phyloP scores from a whole-genome alignment of 805 yeast genomes.

The Maudiozyma turicensis region DNA sequence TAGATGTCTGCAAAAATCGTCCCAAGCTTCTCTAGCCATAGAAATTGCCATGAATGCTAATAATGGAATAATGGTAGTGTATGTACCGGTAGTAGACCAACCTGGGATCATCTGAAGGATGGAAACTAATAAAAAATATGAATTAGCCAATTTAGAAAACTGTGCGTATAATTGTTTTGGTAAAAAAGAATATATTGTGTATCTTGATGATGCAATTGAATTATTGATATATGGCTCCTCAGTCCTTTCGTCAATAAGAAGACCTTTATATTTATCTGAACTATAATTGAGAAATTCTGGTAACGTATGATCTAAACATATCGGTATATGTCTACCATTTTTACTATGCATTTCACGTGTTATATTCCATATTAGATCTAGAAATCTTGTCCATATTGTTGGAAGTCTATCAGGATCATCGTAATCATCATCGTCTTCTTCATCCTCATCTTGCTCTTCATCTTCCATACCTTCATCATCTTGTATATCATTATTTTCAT shows the following conservation, averaged over 20 bases:
- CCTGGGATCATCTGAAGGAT: conserved; percentile 92
- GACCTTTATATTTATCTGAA: conserved; percentile 10
- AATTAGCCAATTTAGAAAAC: conserved; percentile 85
- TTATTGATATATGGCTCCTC: conserved; percentile 54
- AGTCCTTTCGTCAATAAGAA: conserved; percentile 58
- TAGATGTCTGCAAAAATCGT: conserved; percentile 79
- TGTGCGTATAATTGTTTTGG: conserved; percentile 88
- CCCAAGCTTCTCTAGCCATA: conserved; percentile 86
- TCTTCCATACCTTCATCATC: conserved; percentile 2
- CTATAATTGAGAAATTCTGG: conserved; percentile 13
- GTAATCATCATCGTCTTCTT: conserved; percentile 4
- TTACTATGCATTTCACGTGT: conserved; percentile 42
- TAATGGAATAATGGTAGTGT: conserved; percentile 86
- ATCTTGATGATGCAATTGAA: conserved; percentile 75
- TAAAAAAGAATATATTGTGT: conserved; percentile 66
- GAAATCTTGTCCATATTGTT: conserved; percentile 3
- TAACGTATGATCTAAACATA: conserved; percentile 36
- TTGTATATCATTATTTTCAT: background rate
- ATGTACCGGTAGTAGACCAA: conserved; percentile 96
- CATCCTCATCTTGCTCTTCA: background rate
- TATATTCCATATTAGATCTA: conserved; percentile 35
- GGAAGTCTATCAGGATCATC: background rate
- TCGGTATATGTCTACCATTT: conserved; percentile 70
- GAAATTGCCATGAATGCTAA: conserved; percentile 80
- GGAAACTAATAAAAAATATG: conserved; percentile 82